Conservation (phyloP, 306 rosid species). For the Trifolium repens region DNA sequence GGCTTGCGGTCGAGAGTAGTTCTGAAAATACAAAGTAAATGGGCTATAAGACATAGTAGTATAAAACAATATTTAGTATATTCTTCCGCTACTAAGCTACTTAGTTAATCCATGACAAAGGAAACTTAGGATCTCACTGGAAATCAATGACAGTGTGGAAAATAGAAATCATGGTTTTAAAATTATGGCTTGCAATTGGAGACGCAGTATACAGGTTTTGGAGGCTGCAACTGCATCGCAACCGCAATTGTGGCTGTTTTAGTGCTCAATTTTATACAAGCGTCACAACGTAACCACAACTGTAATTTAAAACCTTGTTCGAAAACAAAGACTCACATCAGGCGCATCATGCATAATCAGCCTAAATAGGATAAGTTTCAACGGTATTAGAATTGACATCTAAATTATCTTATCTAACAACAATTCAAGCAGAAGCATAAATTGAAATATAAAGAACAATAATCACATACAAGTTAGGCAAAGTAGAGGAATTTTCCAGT, state of each 20-base stretch:
- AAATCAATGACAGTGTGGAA: not conserved
- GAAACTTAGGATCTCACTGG: conserved; percentile 15
- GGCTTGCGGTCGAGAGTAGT: conserved; percentile 50
- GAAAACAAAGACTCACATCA: not conserved
- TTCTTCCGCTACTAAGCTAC: conserved; percentile 19
- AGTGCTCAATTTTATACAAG: not conserved
- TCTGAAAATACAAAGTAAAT: conserved; percentile 49
- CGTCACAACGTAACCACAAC: not conserved
- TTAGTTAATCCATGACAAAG: conserved; percentile 27
- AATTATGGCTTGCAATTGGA: not conserved
- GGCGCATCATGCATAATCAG: not conserved
- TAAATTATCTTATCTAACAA: conserved; percentile 17
- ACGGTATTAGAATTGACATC: not conserved
- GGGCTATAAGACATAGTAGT: not conserved
- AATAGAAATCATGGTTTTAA: not conserved
- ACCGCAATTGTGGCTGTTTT: not conserved
- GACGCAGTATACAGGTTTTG: not conserved
- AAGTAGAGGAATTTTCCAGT: conserved; percentile 47
- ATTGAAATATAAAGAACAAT: conserved; percentile 22
- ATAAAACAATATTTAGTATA: not conserved
- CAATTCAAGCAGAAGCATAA: conserved; percentile 1
- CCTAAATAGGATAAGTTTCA: conserved; percentile 24
- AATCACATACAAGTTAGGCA: conserved; percentile 60
- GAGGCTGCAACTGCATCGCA: not conserved
- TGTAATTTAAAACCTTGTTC: not conserved